Percentiles rank a stretch among this genome's conserved stretches.
phyloP scores from a whole-genome alignment of 2,329 filamentous ascomycete species.

The Malbranchea zuffiana region DNA sequence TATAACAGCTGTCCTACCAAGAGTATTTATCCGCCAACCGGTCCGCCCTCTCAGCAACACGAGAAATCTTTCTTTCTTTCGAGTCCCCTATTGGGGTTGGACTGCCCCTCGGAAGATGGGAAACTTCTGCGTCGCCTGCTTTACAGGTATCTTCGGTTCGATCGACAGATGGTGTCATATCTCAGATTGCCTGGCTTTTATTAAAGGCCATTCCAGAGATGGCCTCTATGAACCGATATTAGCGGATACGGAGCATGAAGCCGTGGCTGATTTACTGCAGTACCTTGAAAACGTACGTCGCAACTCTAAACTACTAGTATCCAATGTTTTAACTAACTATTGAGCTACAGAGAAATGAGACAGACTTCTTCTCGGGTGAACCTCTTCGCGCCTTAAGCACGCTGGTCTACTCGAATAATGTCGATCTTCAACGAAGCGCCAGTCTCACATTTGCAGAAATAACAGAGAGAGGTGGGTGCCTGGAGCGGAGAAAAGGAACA shows the following conservation, averaged over 20 bases:
- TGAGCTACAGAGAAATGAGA: conserved; percentile 74
- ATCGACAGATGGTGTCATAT: conserved; percentile 36
- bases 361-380: conserved; percentile 95
- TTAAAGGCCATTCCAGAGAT: conserved; percentile 63
- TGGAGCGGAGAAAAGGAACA: background rate
- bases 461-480: conserved; percentile 74
- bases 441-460: conserved; percentile 98
- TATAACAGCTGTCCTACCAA: no score
- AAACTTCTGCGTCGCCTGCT: conserved; percentile 32
- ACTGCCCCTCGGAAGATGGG: conserved; percentile 20
- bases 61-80: no score
- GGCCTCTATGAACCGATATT: conserved; percentile 76
- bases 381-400: conserved; percentile 88
- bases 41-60: no score
- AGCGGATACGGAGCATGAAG: conserved; percentile 91
- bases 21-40: no score
- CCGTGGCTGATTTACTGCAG: conserved; percentile 85
- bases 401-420: conserved; percentile 95
- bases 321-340: conserved; percentile 15
- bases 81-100: background rate
- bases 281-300: conserved; percentile 85
- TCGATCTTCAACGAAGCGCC: conserved; percentile 92
- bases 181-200: conserved; percentile 30
- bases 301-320: background rate
- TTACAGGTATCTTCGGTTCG: conserved; percentile 23